These are phyloP conservation scores for Anthracocystis walkeri DNA, from an alignment of 1,284 basidiomycete genomes.

Conservation along the genomic window DNA sequence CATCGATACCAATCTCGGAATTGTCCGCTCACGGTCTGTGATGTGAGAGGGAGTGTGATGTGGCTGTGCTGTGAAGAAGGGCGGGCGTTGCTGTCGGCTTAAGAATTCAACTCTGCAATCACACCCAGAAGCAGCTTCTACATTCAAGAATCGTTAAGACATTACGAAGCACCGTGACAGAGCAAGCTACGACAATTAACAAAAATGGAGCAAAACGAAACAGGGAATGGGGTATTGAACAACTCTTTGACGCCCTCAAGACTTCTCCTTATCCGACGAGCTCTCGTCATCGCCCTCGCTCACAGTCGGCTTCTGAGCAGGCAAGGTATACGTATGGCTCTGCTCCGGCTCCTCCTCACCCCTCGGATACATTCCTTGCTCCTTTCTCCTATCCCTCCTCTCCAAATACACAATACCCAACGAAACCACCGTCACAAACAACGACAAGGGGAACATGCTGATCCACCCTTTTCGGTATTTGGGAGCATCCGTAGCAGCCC, in stretches of 20 bases:
- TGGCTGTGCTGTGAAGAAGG: too few species aligned
- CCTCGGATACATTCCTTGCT: neutral
- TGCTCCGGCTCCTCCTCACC: constrained; percentile 7
- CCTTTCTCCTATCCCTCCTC: constrained; percentile 29
- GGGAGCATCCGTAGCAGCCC: constrained; percentile 58
- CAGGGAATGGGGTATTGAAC: neutral
- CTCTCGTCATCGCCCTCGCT: constrained; percentile 4
- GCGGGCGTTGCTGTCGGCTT: neutral
- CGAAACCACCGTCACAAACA: constrained; percentile 34
- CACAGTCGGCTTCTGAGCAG: neutral
- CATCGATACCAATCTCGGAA: neutral
- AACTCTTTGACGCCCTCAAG: neutral
- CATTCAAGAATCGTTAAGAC: neutral
- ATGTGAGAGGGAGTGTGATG: too few species aligned
- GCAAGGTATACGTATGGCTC: constrained; percentile 10
- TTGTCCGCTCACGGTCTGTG: too few species aligned
- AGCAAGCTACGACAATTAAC: neutral
- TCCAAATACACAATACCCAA: constrained; percentile 42
- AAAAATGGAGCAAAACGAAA: neutral
- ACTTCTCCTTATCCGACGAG: constrained; percentile 18
- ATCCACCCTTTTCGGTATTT: constrained; percentile 59
- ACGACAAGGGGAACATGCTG: constrained; percentile 46
- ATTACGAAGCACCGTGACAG: constrained; percentile 9
- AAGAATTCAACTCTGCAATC: neutral
- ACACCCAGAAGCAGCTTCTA: neutral